Conservation (phyloP, 768 basidiomycete genomes). For the Termitomyces sp. region DNA sequence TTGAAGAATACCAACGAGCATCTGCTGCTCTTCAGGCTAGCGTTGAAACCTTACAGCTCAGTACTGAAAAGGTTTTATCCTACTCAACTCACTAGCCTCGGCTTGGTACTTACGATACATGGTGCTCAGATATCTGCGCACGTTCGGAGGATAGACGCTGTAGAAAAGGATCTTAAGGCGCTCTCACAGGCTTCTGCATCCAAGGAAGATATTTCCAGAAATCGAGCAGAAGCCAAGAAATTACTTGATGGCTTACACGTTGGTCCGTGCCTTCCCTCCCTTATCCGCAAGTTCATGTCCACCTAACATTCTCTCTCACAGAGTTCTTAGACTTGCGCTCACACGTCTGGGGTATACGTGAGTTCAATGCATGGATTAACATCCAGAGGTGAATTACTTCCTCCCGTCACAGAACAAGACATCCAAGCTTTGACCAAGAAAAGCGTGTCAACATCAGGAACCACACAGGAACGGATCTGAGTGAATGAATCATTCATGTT, state of each 20-base stretch:
- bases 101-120: background rate
- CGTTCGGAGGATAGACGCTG: slow-evolving; percentile 75
- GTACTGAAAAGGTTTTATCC: slow-evolving; percentile 66
- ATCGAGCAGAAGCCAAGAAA: slow-evolving; percentile 83
- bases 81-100: background rate
- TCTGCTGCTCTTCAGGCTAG: slow-evolving; percentile 85
- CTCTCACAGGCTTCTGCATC: slow-evolving; percentile 57
- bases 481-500: background rate
- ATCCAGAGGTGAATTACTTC: slow-evolving; percentile 1
- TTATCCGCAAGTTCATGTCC: background rate
- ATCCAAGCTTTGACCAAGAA: slow-evolving; percentile 69
- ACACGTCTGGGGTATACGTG: slow-evolving; percentile 87
- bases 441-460: slow-evolving; percentile 23
- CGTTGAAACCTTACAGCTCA: slow-evolving; percentile 79
- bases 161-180: slow-evolving; percentile 85
- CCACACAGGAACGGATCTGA: background rate
- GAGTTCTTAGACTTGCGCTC: slow-evolving; percentile 78
- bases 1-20: slow-evolving; percentile 88
- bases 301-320: slow-evolving; percentile 18
- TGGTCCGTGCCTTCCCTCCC: slow-evolving; percentile 37
- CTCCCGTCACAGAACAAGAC: slow-evolving; percentile 60
- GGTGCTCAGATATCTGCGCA: slow-evolving; percentile 69
- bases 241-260: slow-evolving; percentile 79
- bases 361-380: slow-evolving; percentile 26
- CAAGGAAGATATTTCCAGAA: slow-evolving; percentile 75